Percentiles rank a stretch among this genome's conserved stretches.
phyloP scores from a whole-genome alignment of 345 rosid species.

The Euphorbia pulcherrima region DNA sequence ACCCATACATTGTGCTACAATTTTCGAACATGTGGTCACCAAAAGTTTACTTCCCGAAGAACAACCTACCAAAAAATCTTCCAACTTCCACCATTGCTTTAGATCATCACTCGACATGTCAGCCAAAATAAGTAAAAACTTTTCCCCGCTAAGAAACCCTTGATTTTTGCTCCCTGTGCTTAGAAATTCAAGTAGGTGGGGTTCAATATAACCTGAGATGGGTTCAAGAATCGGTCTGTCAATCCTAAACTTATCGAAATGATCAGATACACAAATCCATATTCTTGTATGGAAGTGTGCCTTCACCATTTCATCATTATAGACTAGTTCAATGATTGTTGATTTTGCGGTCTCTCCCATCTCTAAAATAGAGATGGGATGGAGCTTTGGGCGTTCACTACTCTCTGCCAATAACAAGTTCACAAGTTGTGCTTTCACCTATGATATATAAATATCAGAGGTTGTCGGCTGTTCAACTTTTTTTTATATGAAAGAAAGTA shows the following conservation, averaged over 20 bases:
- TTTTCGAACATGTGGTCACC: not conserved
- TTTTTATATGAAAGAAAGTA: too few relatives aligned
- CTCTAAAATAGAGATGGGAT: not conserved
- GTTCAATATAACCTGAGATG: fast-evolving
- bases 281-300: not conserved
- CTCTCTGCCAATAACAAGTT: not conserved
- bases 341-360: constrained; percentile 8
- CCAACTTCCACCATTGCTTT: not conserved
- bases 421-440: not conserved
- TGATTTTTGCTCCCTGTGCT: fast-evolving
- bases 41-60: not conserved
- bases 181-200: not conserved
- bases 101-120: constrained; percentile 4
- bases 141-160: not conserved
- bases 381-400: not conserved
- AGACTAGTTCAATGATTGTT: constrained; percentile 4
- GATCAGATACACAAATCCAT: constrained; percentile 19
- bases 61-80: not conserved
- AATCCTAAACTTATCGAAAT: not conserved
- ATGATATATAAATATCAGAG: not conserved
- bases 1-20: not conserved
- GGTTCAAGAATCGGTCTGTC: constrained; percentile 2
- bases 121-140: not conserved
- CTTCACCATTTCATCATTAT: not conserved
- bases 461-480: not conserved